Conservation (phyloP, 805 yeast species). For the Starmerella floris region DNA sequence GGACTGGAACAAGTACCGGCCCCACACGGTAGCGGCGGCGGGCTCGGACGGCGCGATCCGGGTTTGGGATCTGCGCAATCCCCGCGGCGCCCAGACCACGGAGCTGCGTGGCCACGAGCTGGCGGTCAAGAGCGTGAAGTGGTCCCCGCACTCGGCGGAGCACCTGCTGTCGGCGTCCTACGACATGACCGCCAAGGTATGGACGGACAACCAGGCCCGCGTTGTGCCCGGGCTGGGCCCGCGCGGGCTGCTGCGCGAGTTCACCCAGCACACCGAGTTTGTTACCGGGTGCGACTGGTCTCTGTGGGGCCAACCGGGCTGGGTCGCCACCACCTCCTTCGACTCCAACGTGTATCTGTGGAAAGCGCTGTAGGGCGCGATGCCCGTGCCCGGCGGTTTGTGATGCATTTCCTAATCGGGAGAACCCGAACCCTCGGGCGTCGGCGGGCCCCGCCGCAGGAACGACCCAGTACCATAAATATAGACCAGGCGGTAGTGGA, state of each 20-base stretch:
- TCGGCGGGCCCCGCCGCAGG: too few relatives aligned
- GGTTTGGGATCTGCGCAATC: conserved; percentile 79
- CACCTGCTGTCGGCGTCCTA: conserved; percentile 65
- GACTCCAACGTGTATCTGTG: conserved; percentile 88
- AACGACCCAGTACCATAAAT: too few relatives aligned
- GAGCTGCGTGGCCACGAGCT: conserved; percentile 77
- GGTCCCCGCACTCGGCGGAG: conserved; percentile 80
- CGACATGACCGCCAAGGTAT: conserved; percentile 83
- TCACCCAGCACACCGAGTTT: conserved; percentile 69
- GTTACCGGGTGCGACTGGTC: conserved; percentile 92
- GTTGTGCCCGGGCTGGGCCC: conserved; percentile 12
- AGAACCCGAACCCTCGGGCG: too few relatives aligned
- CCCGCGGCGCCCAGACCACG: conserved; percentile 47
- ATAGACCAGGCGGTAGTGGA: too few relatives aligned
- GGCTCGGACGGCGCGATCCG: conserved; percentile 82
- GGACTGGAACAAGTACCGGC: conserved; percentile 84
- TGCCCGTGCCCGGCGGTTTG: conserved; percentile 24
- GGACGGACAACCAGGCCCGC: conserved; percentile 53
- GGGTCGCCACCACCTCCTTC: conserved; percentile 93
- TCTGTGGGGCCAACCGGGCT: conserved; percentile 91
- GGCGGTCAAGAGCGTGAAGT: conserved; percentile 67
- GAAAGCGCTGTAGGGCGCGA: conserved; percentile 34
- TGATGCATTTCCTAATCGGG: too few relatives aligned
- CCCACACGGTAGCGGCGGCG: conserved; percentile 67
- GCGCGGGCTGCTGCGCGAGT: conserved; percentile 42